Evolutionary conservation across 2,329 filamentous ascomycete species (phyloP).

Genomic region (Rutstroemia sp.): DNA sequence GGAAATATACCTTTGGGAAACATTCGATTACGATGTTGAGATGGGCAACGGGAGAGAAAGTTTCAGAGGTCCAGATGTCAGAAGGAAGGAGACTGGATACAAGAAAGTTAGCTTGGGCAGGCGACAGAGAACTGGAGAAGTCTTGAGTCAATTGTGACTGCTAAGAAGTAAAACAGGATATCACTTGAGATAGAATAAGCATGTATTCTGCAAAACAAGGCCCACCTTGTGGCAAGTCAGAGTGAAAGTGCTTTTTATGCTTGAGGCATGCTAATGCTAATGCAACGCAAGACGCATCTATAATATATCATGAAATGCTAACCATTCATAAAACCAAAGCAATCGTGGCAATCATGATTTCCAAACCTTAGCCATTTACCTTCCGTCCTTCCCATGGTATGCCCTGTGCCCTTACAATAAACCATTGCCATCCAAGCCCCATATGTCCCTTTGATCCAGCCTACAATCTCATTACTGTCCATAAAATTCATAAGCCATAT

Average conservation of each 20-base stretch:
- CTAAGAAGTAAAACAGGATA: no score
- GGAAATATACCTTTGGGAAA: constrained; percentile 57
- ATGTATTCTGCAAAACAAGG: no score
- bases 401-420: neutral
- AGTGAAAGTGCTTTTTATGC: no score
- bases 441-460: neutral
- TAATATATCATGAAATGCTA: no score
- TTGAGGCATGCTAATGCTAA: no score
- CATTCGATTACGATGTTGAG: constrained; percentile 63
- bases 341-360: no score
- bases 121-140: constrained; percentile 4
- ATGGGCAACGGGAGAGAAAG: constrained; percentile 33
- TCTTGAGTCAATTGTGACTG: neutral
- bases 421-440: neutral
- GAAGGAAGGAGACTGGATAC: constrained; percentile 20
- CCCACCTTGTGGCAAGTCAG: no score
- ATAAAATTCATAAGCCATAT: neutral
- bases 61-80: constrained; percentile 20
- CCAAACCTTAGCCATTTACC: neutral
- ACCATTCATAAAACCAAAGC: no score
- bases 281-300: no score
- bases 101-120: constrained; percentile 25
- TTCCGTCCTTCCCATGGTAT: neutral
- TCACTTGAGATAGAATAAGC: no score
- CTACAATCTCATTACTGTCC: neutral